Evolutionary conservation across 306 rosid genomes (phyloP).

Genomic region (Dryas drummondii): DNA sequence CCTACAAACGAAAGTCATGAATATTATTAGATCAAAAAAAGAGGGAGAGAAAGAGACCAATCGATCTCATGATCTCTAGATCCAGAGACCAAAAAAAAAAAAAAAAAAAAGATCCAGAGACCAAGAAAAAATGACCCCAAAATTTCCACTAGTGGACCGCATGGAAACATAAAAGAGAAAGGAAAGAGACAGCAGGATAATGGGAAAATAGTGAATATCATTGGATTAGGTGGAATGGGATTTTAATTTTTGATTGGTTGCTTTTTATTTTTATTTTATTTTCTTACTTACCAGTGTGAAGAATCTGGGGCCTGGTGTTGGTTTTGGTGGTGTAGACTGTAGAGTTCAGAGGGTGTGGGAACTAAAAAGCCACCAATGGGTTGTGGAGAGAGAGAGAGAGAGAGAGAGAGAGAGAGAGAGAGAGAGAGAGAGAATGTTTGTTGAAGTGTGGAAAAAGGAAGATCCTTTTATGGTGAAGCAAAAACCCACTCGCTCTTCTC

Average conservation of each 20-base stretch:
- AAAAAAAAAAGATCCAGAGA: background rate
- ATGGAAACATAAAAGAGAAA: background rate
- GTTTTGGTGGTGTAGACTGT: slow-evolving; percentile 18
- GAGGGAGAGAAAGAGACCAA: slow-evolving; percentile 3
- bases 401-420: too few relatives aligned
- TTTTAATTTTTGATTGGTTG: background rate
- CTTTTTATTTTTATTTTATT: background rate
- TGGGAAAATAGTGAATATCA: background rate
- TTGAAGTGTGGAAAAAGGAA: slow-evolving; percentile 13
- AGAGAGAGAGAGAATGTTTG: background rate
- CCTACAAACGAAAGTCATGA: slow-evolving; percentile 8
- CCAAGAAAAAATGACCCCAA: background rate
- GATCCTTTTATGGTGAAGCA: slow-evolving; percentile 29
- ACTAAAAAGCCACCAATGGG: slow-evolving; percentile 43
- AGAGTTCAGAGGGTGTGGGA: slow-evolving; percentile 4
- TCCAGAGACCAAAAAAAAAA: slow-evolving; percentile 14
- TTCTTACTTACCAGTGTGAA: slow-evolving; percentile 15
- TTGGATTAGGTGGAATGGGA: background rate
- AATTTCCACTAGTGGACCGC: background rate
- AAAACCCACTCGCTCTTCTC: too few relatives aligned
- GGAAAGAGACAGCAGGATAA: background rate
- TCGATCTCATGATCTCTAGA: slow-evolving; percentile 25
- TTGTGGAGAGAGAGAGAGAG: background rate
- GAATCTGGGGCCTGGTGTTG: slow-evolving; percentile 11
- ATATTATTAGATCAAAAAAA: too few relatives aligned